Conservation (phyloP, 139 green algal genomes). For the Picochlorum sp. region DNA sequence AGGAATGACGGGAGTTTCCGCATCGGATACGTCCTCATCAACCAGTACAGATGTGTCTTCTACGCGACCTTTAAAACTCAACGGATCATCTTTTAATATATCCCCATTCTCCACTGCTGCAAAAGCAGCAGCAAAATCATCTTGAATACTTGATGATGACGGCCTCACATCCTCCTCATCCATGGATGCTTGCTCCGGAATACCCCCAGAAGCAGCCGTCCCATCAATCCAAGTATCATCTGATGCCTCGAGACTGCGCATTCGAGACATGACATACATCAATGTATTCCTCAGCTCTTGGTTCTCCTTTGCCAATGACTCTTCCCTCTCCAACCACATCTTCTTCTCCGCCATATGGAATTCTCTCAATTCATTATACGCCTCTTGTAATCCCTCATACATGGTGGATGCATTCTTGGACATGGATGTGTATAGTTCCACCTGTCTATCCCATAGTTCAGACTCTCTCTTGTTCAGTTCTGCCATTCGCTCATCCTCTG, state of each 20-base stretch:
- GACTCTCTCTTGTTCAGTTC: constrained; percentile 20
- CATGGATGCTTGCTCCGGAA: not conserved
- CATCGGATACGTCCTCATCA: not conserved
- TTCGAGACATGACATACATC: constrained; percentile 9
- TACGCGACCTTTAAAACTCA: not conserved
- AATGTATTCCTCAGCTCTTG: constrained; percentile 22
- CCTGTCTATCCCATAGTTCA: constrained; percentile 26
- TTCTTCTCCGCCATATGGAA: constrained; percentile 12
- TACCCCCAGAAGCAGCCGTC: not conserved
- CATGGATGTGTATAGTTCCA: not conserved
- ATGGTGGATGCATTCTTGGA: not conserved
- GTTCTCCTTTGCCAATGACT: constrained; percentile 11
- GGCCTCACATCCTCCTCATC: no score
- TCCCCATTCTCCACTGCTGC: not conserved
- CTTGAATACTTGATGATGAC: not conserved
- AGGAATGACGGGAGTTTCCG: not conserved
- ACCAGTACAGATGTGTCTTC: not conserved
- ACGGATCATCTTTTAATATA: constrained; percentile 1
- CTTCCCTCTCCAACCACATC: constrained; percentile 13
- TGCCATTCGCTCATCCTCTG: not conserved
- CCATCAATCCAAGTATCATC: not conserved
- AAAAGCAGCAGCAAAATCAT: constrained; percentile 4
- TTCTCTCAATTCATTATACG: constrained; percentile 11
- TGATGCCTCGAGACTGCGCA: not conserved
- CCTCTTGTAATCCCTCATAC: constrained; percentile 4